Conservation (phyloP, 352 stramenopile species). For the Phytopythium mirpurense region DNA sequence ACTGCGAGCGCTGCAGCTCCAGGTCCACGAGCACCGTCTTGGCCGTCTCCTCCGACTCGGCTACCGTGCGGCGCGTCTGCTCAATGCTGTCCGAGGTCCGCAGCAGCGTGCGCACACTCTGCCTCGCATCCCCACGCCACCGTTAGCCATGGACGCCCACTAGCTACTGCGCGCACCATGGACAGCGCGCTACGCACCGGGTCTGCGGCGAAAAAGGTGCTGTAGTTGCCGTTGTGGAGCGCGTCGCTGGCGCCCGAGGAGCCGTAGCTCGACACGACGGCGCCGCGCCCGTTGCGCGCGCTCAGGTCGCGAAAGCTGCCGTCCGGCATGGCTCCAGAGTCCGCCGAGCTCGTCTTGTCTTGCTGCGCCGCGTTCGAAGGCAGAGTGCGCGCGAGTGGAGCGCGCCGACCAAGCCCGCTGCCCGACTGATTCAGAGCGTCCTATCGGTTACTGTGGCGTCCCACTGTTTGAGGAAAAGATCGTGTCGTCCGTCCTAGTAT, state of each 20-base stretch:
- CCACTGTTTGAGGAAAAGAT: too few species aligned
- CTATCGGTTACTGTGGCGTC: too few species aligned
- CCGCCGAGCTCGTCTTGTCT: too few species aligned
- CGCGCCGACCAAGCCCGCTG: too few species aligned
- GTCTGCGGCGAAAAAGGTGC: constrained; percentile 55
- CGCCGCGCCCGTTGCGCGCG: constrained; percentile 11
- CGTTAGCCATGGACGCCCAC: not conserved
- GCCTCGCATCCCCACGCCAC: not conserved
- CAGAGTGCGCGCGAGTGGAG: too few species aligned
- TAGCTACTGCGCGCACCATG: too few species aligned
- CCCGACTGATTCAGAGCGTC: too few species aligned
- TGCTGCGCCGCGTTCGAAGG: too few species aligned
- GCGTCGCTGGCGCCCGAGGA: constrained; percentile 15
- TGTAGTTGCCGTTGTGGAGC: constrained; percentile 56
- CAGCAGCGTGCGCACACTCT: constrained; percentile 64
- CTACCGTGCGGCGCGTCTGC: constrained; percentile 49
- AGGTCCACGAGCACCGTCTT: constrained; percentile 74
- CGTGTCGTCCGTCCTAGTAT: too few species aligned
- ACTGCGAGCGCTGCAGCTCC: constrained; percentile 70
- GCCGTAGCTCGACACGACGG: constrained; percentile 20
- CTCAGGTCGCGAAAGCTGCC: constrained; percentile 28
- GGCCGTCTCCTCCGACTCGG: constrained; percentile 61
- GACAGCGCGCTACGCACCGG: constrained; percentile 24
- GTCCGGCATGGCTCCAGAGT: constrained; percentile 24
- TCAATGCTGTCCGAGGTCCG: constrained; percentile 75